These are phyloP conservation scores for Ogataea minuta DNA, from an alignment of 805 yeast genomes.

Conservation along the genomic window DNA sequence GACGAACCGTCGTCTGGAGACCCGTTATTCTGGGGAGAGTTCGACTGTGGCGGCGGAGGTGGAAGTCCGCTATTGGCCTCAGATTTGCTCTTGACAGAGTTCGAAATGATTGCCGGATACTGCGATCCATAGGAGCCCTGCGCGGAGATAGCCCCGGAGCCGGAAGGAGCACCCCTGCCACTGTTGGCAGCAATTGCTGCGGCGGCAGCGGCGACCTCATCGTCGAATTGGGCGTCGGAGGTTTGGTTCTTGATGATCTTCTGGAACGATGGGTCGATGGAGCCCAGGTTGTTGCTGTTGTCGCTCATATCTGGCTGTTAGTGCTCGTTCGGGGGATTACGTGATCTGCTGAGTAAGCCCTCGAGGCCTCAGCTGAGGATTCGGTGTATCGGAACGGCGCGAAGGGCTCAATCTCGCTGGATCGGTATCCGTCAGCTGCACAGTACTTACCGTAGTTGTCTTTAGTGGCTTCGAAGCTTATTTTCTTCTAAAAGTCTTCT, in stretches of 20 bases:
- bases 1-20: slow-evolving; percentile 13
- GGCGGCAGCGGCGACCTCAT: slow-evolving; percentile 33
- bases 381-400: too few species aligned
- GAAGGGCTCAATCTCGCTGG: too few species aligned
- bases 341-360: slow-evolving; percentile 16
- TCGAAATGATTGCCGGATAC: slow-evolving; percentile 9
- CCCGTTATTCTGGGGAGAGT: background rate
- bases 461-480: too few species aligned
- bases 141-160: slow-evolving; percentile 1
- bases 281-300: slow-evolving; percentile 11
- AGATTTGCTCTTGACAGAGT: slow-evolving; percentile 4
- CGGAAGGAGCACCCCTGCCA: background rate
- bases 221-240: slow-evolving; percentile 8
- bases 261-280: slow-evolving; percentile 25
- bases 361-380: background rate
- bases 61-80: slow-evolving; percentile 15
- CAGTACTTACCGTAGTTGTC: too few species aligned
- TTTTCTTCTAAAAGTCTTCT: too few species aligned
- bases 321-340: slow-evolving; percentile 12
- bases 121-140: slow-evolving; percentile 2
- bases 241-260: slow-evolving; percentile 16
- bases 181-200: slow-evolving; percentile 31
- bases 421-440: too few species aligned
- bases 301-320: slow-evolving; percentile 17
- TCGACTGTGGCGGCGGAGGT: slow-evolving; percentile 8